Conservation (phyloP, 176 grass and related monocot genomes). For the Ananas comosus region DNA sequence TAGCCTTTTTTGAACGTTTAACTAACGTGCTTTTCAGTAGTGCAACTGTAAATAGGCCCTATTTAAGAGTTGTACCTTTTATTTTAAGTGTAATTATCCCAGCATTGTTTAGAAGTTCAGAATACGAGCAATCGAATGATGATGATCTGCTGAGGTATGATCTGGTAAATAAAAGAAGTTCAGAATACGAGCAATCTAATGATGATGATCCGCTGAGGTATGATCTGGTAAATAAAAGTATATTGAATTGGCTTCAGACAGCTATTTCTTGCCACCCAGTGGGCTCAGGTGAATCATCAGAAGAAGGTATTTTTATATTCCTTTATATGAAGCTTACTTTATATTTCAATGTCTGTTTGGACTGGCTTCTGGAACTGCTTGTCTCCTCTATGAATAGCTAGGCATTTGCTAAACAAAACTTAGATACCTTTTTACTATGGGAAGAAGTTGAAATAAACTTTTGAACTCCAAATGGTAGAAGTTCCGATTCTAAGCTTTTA, state of each 20-base stretch:
- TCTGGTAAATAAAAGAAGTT: conserved; percentile 9
- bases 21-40: conserved; percentile 36
- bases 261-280: conserved; percentile 49
- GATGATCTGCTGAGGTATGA: not conserved
- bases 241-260: conserved; percentile 67
- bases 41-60: conserved; percentile 36
- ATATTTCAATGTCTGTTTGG: no score
- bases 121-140: conserved; percentile 15
- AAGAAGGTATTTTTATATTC: conserved; percentile 40
- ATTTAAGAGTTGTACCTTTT: conserved; percentile 52
- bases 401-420: no score
- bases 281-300: conserved; percentile 15
- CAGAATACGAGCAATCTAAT: conserved; percentile 21
- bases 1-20: conserved; percentile 50
- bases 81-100: conserved; percentile 47
- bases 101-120: conserved; percentile 29
- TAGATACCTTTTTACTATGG: no score
- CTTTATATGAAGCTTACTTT: not conserved
- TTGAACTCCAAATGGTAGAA: no score
- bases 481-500: no score
- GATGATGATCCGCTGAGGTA: not conserved
- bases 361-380: no score
- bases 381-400: no score
- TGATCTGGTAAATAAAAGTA: conserved; percentile 44
- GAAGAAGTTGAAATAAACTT: no score